Base-by-base conservation (phyloP, 495 filamentous ascomycete species). In the Tuber melanosporum region DNA sequence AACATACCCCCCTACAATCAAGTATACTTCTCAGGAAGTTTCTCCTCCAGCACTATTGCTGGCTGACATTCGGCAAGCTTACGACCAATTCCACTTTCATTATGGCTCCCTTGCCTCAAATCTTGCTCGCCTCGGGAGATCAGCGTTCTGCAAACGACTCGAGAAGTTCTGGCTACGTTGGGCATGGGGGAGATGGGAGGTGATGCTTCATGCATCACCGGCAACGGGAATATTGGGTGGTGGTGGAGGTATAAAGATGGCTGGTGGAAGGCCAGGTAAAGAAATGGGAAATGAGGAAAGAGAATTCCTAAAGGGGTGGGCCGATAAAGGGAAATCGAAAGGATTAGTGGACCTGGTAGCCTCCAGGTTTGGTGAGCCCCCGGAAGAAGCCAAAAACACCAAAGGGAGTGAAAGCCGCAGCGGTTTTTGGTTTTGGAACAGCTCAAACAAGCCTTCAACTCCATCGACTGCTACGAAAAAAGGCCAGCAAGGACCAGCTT, bases 241-340 rank as follows among this genome's bases (percentile, higher is more conserved):
- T 36, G 90, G 77, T 42, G 90, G 91, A 41, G 93, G 93, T 3
- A 89, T 97, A 77, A 97, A 97, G 84, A 89, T 98, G 69, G 93
- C 95, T 22, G 93, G 93, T 52, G 95, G 95, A 9, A 94, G 97
- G 85, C 89, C 97, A 41, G 96, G 95, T 26, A 89, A 97, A 22
- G 96, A 96, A 1, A 94, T 98, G 19, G 95, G 94, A 45, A 94
- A 97, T 82, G 94, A 97, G 85, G 93, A 97, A 79, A 93, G 86
- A 81, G 94, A 94, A 80, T 95, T 98, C 1, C 86, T 99, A 2
- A 95, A 97, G 83, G 93, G 92, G 26, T 90, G 97, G 80, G 89
- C 93, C 14, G 76, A 84, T 26, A 86, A 83, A 84, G 89, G 83
- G 78, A 92, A 85, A 84, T 87, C 47, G 86, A 90, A 66, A 85